A percentile compares a stretch with the other conserved stretches of the same genome.
phyloP scores from a whole-genome alignment of 2,329 filamentous ascomycete genomes.

The Trichoderma sp. region DNA sequence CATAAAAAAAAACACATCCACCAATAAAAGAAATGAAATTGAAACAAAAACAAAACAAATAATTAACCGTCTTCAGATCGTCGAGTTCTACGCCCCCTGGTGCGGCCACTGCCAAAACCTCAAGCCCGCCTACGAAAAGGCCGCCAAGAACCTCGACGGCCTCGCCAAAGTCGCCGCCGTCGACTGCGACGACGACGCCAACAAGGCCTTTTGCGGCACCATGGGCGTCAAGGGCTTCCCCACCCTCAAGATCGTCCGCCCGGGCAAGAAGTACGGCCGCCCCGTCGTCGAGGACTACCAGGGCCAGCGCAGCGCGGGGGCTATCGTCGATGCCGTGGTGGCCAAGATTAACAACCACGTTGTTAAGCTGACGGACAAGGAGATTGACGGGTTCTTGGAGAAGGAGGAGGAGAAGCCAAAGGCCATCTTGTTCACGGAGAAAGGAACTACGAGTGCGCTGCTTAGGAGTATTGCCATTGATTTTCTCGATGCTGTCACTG shows the following conservation, averaged over 20 bases:
- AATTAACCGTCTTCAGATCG: slow-evolving; percentile 41
- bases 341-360: slow-evolving; percentile 92
- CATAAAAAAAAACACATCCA: not conserved
- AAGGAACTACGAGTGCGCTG: slow-evolving; percentile 80
- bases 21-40: not conserved
- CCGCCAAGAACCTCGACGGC: slow-evolving; percentile 82
- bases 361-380: slow-evolving; percentile 74
- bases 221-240: slow-evolving; percentile 94
- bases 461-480: slow-evolving; percentile 86
- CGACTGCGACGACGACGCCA: slow-evolving; percentile 89
- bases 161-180: slow-evolving; percentile 92
- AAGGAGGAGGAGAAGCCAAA: slow-evolving; percentile 74
- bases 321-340: slow-evolving; percentile 79
- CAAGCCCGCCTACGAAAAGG: slow-evolving; percentile 93
- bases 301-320: slow-evolving; percentile 77
- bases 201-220: slow-evolving; percentile 80
- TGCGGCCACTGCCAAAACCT: slow-evolving; percentile 96
- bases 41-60: not conserved
- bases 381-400: slow-evolving; percentile 71
- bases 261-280: slow-evolving; percentile 72
- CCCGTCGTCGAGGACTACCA: slow-evolving; percentile 90
- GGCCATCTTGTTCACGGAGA: slow-evolving; percentile 89
- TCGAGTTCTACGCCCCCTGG: slow-evolving; percentile 96
- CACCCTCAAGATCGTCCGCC: slow-evolving; percentile 88
- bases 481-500: slow-evolving; percentile 73